A percentile compares a stretch with the other conserved stretches of the same genome.
phyloP scores from a whole-genome alignment of 1,284 basidiomycete genomes.

The Leccinum olivaceoglutinosum region DNA sequence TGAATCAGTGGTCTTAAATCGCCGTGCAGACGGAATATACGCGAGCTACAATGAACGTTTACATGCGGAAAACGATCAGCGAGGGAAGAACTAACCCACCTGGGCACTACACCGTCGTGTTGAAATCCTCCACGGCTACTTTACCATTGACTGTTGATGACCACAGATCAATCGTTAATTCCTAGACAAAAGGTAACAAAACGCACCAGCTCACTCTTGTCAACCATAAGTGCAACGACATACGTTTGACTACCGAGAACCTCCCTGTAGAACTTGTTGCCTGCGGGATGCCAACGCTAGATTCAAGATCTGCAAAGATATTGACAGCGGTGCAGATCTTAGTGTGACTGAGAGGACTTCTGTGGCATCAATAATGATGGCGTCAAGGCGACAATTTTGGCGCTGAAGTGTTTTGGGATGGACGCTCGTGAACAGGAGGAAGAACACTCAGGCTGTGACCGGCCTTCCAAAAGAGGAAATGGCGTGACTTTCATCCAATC shows the following conservation, averaged over 20 bases:
- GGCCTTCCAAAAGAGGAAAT: no score
- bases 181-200: neutral
- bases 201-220: constrained; percentile 90
- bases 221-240: constrained; percentile 96
- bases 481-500: no score
- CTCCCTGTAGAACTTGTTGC: constrained; percentile 55
- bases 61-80: neutral
- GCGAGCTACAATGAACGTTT: constrained; percentile 48
- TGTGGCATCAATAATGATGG: neutral
- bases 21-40: constrained; percentile 64
- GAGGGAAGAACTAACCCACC: constrained; percentile 34
- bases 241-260: constrained; percentile 80
- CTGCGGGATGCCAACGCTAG: constrained; percentile 9
- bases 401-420: neutral
- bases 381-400: constrained; percentile 5
- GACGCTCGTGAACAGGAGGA: neutral
- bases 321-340: neutral
- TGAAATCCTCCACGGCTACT: constrained; percentile 86
- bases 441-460: no score
- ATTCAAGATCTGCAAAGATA: neutral
- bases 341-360: neutral
- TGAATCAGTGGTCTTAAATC: no score
- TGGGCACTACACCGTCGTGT: constrained; percentile 82
- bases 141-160: constrained; percentile 6
- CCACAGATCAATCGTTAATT: neutral